phyloP scores from a whole-genome alignment of 208 protist genomes.

The Wallacemonas sp. region DNA sequence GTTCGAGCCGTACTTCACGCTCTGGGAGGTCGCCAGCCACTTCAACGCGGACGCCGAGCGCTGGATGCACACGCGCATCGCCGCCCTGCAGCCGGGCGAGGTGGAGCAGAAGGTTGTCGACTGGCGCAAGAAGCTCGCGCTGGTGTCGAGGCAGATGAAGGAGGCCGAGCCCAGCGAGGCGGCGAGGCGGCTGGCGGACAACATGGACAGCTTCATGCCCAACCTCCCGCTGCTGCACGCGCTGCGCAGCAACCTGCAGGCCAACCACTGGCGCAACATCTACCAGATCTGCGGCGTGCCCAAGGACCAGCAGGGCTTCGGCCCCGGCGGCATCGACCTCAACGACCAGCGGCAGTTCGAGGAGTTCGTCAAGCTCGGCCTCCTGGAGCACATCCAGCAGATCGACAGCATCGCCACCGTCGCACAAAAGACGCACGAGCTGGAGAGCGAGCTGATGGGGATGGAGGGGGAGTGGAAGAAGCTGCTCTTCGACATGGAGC shows the following conservation, averaged over 20 bases:
- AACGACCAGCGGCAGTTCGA: constrained; percentile 82
- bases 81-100: constrained; percentile 74
- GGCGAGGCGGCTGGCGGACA: constrained; percentile 75
- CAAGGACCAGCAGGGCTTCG: constrained; percentile 83
- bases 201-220: constrained; percentile 92
- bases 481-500: constrained; percentile 92
- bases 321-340: constrained; percentile 76
- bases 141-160: constrained; percentile 87
- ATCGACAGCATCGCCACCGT: constrained; percentile 89
- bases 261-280: constrained; percentile 94
- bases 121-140: constrained; percentile 81
- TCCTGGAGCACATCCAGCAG: constrained; percentile 78
- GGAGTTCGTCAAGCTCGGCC: constrained; percentile 87
- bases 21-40: constrained; percentile 90
- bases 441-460: constrained; percentile 92
- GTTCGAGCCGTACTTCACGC: constrained; percentile 89
- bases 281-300: constrained; percentile 84
- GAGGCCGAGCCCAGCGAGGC: constrained; percentile 83
- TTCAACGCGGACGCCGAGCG: constrained; percentile 86
- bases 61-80: constrained; percentile 91
- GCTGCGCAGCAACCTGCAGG: constrained; percentile 93
- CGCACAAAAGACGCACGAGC: constrained; percentile 90
- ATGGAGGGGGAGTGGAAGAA: constrained; percentile 95
- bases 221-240: constrained; percentile 94
- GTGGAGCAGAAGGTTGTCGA: constrained; percentile 86